phyloP scores from a whole-genome alignment of 192 early-diverging fungal genomes.

The Paraglomus occultum region DNA sequence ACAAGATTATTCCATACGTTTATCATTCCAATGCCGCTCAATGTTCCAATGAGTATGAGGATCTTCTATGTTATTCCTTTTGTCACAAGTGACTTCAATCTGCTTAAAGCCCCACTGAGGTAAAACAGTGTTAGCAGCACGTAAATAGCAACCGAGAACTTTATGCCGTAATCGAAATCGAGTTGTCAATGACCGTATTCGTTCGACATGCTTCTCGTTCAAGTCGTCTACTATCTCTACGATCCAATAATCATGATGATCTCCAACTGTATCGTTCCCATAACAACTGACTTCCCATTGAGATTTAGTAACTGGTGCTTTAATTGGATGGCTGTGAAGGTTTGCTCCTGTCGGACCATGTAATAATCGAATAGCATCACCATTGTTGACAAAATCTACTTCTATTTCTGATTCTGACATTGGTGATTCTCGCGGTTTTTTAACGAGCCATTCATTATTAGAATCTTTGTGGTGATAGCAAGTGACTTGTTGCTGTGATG shows the following conservation, averaged over 20 bases:
- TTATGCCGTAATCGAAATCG: constrained; percentile 78
- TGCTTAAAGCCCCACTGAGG: constrained; percentile 98
- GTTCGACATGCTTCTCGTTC: constrained; percentile 39
- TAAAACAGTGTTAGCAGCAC: constrained; percentile 68
- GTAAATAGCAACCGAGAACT: constrained; percentile 70
- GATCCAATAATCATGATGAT: constrained; percentile 90
- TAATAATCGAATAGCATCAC: constrained; percentile 79
- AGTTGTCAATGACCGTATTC: constrained; percentile 74
- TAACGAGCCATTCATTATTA: constrained; percentile 91
- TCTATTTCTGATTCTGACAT: constrained; percentile 35
- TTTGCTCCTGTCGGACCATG: constrained; percentile 72
- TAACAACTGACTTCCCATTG: constrained; percentile 92
- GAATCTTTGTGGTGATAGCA: constrained; percentile 89
- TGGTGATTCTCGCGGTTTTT: constrained; percentile 49
- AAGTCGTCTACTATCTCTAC: constrained; percentile 79
- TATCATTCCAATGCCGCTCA: constrained; percentile 80
- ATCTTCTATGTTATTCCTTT: constrained; percentile 52
- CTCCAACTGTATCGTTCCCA: constrained; percentile 69
- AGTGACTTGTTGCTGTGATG: constrained; percentile 96
- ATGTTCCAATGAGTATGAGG: constrained; percentile 90
- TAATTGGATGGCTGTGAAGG: constrained; percentile 82
- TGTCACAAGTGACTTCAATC: constrained; percentile 87
- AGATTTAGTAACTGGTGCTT: constrained; percentile 68
- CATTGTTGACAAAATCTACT: constrained; percentile 67
- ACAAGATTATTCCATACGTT: constrained; percentile 46